Percentiles rank a stretch among this genome's conserved stretches.
These are phyloP conservation scores for Eucalyptus melliodora DNA, from an alignment of 345 rosid species.

Conservation along the genomic window DNA sequence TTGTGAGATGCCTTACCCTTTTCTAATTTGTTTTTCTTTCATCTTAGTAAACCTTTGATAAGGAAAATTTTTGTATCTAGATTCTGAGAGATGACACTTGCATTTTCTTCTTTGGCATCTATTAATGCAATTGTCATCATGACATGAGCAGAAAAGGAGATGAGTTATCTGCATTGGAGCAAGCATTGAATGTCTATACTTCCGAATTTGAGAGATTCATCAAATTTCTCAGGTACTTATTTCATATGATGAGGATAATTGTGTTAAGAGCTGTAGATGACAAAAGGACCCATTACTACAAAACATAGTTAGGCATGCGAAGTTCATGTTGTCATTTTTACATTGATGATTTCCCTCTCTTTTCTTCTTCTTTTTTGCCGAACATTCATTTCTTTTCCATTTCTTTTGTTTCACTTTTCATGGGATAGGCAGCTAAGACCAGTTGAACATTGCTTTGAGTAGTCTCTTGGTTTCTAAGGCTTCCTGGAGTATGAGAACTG, in stretches of 20 bases:
- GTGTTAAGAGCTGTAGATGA: not conserved
- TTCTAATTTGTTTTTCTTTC: not conserved
- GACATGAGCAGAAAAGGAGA: conserved; percentile 28
- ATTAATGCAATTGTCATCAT: not conserved
- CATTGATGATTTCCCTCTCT: not conserved
- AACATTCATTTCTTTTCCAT: not conserved
- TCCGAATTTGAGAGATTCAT: conserved; percentile 75
- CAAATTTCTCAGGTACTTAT: conserved; percentile 60
- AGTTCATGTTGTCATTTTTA: not conserved
- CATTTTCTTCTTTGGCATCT: not conserved
- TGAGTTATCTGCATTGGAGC: conserved; percentile 47
- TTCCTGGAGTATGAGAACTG: not conserved
- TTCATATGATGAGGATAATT: not conserved
- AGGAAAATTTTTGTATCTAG: not conserved
- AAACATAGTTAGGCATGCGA: not conserved
- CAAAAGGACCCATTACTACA: not conserved
- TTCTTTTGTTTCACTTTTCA: not conserved
- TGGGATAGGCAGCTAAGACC: not conserved
- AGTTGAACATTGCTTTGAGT: not conserved
- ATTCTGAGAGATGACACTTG: not conserved
- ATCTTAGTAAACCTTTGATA: not conserved
- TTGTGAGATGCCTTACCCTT: conserved; percentile 34
- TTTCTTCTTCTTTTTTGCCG: not conserved
- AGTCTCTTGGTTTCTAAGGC: not conserved
- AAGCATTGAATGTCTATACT: conserved; percentile 61